Base-by-base conservation (phyloP, 2,329 filamentous ascomycete species). In the Colletotrichum agaves region DNA sequence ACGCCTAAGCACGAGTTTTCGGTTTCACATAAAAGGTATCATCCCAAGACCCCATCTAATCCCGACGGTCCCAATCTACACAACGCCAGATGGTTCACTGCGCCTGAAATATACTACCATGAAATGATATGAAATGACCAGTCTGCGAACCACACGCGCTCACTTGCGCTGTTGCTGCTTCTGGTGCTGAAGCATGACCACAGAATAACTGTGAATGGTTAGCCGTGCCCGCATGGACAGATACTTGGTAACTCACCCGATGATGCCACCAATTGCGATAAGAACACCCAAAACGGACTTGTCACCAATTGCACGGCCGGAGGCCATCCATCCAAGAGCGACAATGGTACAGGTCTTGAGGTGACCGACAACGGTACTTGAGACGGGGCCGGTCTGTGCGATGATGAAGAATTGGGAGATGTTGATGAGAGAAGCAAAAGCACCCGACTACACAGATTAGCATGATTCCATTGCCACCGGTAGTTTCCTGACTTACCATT, bases 311-410 rank as follows among this genome's bases (percentile, higher is more conserved):
- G 83, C 82, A n/a, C 86, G 79, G 8, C 87, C 85, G 11, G 84
- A 87, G 0, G 79, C 81, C 63, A 81, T 79, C 88, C 88, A 91
- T 33, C 88, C 88, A 4, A 91, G 77, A 17, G 84, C 83, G n/a
- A 90, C 87, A 70, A 91, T 90, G 5, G 85, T 85, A 72, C 87
- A 90, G 0, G 88, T 91, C 78, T 91, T 91, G 39, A 89, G 79
- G 72, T 91, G 88, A 0, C 88, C 89, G 15, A 91, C 87, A 1
- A 91, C 87, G 0, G 88, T 90, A 71, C 87, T 90, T 7, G 87
- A 88, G 4, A 91, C 88, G 0, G 88, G 86, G 0, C 88, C 88
- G 0, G 85, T 87, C 74, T 88, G 84, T 3, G 85, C 87, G 47
- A 89, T 84, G 68, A 90, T 88, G 75, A 88, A 90, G 70, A 88